phyloP scores from a whole-genome alignment of 371 early-diverging fungal genomes.

The Mortierella sp. region DNA sequence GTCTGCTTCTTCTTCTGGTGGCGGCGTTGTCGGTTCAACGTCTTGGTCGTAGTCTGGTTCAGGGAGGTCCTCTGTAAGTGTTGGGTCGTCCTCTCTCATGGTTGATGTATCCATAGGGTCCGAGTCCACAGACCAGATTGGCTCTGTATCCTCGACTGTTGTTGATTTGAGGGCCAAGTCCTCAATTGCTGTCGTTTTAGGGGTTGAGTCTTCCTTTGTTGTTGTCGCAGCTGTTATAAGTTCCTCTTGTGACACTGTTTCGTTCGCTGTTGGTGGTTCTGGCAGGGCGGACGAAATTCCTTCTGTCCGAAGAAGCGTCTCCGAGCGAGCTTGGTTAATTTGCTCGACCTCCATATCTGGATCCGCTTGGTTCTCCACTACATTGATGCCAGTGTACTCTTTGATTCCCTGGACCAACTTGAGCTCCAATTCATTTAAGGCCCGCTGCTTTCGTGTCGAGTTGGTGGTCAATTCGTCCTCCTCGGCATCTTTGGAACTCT shows the following conservation, averaged over 20 bases:
- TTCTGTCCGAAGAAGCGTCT: too few species aligned
- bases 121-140: background rate
- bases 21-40: background rate
- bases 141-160: background rate
- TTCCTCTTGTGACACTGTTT: background rate
- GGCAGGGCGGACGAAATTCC: background rate
- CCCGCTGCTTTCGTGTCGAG: slow-evolving; percentile 25
- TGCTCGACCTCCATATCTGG: background rate
- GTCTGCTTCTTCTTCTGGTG: background rate
- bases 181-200: too few species aligned
- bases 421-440: slow-evolving; percentile 25
- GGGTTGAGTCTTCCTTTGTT: background rate
- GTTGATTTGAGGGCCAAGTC: too few species aligned
- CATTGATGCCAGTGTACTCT: slow-evolving; percentile 3
- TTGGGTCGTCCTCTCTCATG: background rate
- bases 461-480: background rate
- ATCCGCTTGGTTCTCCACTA: background rate
- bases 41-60: background rate
- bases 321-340: background rate
- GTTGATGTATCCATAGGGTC: background rate
- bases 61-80: background rate
- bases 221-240: background rate
- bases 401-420: slow-evolving; percentile 39
- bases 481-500: background rate
- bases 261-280: background rate